phyloP scores from a whole-genome alignment of 202 grass and related monocot genomes.

The Setaria viridis region DNA sequence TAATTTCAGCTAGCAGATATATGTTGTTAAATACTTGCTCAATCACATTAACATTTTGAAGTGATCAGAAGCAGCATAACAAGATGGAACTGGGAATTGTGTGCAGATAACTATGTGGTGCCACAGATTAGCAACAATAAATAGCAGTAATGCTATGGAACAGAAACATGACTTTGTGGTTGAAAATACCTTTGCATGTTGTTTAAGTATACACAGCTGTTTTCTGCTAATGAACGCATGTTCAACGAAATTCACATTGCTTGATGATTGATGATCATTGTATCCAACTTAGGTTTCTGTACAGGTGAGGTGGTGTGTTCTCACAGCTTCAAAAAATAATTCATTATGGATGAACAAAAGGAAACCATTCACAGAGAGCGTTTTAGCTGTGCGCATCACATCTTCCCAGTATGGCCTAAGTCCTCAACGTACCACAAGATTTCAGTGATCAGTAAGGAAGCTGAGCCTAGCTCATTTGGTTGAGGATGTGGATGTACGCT shows the following conservation, averaged over 20 bases:
- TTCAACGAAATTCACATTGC: not conserved
- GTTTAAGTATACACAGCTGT: not conserved
- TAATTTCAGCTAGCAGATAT: conserved; percentile 21
- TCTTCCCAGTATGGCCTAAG: conserved; percentile 14
- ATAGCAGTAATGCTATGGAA: not conserved
- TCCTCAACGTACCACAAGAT: conserved; percentile 21
- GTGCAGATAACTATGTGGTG: not conserved
- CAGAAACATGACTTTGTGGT: not conserved
- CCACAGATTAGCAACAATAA: not conserved
- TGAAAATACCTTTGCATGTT: not conserved
- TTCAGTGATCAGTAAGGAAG: not conserved
- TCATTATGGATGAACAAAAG: not conserved
- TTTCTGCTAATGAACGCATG: not conserved
- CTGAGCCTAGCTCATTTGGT: too few relatives aligned
- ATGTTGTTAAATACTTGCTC: conserved; percentile 5
- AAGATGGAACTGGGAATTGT: not conserved
- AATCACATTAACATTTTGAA: not conserved
- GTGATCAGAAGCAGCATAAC: conserved; percentile 15
- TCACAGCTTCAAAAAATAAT: not conserved
- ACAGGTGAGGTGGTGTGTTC: not conserved
- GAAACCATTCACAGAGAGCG: not conserved
- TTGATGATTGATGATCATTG: not conserved
- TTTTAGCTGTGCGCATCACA: conserved; percentile 31
- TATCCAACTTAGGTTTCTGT: not conserved
- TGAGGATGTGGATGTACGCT: too few relatives aligned